A percentile compares a stretch with the other conserved stretches of the same genome.
These are phyloP conservation scores for Cyberlindnera amylophila DNA, from an alignment of 805 yeast species.

Conservation along the genomic window DNA sequence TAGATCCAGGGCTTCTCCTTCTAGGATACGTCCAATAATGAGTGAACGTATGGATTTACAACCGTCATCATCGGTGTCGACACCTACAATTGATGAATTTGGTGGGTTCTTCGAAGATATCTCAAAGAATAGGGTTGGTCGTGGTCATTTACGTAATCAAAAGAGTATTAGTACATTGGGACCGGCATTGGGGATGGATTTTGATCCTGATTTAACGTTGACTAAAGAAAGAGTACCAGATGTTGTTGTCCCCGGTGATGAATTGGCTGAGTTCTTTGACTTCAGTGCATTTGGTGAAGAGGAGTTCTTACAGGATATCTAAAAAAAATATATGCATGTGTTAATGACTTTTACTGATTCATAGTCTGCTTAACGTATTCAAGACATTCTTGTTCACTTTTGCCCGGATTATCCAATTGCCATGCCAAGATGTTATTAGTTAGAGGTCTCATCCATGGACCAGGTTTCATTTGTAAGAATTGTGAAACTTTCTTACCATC, in stretches of 20 bases:
- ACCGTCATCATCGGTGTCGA: too few relatives aligned
- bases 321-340: too few relatives aligned
- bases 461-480: constrained; percentile 59
- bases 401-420: constrained; percentile 74
- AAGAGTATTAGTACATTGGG: constrained; percentile 22
- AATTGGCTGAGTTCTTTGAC: constrained; percentile 22
- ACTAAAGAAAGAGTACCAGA: constrained; percentile 8
- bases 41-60: too few relatives aligned
- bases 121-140: constrained; percentile 10
- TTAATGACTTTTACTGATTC: too few relatives aligned
- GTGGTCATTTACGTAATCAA: constrained; percentile 16
- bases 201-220: constrained; percentile 8
- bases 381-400: constrained; percentile 51
- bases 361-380: constrained; percentile 30
- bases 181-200: constrained; percentile 21
- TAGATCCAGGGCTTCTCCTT: too few relatives aligned
- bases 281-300: constrained; percentile 24
- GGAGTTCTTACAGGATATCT: constrained; percentile 3
- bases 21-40: too few relatives aligned
- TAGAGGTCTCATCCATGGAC: constrained; percentile 76
- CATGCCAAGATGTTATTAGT: constrained; percentile 56
- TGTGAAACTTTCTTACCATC: constrained; percentile 70
- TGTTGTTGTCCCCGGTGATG: too few relatives aligned
- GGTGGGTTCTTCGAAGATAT: constrained; percentile 21
- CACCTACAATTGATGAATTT: constrained; percentile 7